Conservation (phyloP, 106 monocot species). For the Xerophyta viscosa region DNA sequence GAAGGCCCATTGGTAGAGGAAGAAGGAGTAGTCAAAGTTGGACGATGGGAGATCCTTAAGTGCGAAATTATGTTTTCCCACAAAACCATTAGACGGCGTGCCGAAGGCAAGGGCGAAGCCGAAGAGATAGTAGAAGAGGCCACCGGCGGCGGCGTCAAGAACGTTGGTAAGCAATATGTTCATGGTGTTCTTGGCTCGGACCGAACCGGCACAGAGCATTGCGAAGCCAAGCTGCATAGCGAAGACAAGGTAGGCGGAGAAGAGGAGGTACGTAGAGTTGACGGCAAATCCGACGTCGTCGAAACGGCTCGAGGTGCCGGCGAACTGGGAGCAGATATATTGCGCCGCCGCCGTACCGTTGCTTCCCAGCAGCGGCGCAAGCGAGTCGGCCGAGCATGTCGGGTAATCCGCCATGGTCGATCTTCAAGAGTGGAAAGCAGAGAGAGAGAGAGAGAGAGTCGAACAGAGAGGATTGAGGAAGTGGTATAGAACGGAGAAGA, state of each 20-base stretch:
- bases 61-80: constrained; percentile 42
- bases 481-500: too few species aligned
- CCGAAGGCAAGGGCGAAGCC: constrained; percentile 76
- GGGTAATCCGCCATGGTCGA: not conserved
- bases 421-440: not conserved
- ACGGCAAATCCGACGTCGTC: constrained; percentile 23
- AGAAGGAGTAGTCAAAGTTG: constrained; percentile 45
- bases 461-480: not conserved
- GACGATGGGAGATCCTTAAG: constrained; percentile 21
- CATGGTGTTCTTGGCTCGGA: constrained; percentile 85
- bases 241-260: constrained; percentile 92
- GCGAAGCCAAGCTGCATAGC: constrained; percentile 96
- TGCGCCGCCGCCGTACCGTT: constrained; percentile 9
- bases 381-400: constrained; percentile 2
- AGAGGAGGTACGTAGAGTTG: constrained; percentile 67
- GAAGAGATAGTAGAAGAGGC: constrained; percentile 85
- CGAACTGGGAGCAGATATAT: constrained; percentile 24
- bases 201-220: constrained; percentile 93
- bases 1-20: constrained; percentile 69
- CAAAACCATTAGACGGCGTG: constrained; percentile 37
- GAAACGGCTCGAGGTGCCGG: not conserved
- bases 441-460: not conserved
- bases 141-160: constrained; percentile 79
- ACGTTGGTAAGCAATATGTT: constrained; percentile 99
- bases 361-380: constrained; percentile 6